phyloP scores from a whole-genome alignment of 148 eudicot species.

The Tetragonia tetragonoides region DNA sequence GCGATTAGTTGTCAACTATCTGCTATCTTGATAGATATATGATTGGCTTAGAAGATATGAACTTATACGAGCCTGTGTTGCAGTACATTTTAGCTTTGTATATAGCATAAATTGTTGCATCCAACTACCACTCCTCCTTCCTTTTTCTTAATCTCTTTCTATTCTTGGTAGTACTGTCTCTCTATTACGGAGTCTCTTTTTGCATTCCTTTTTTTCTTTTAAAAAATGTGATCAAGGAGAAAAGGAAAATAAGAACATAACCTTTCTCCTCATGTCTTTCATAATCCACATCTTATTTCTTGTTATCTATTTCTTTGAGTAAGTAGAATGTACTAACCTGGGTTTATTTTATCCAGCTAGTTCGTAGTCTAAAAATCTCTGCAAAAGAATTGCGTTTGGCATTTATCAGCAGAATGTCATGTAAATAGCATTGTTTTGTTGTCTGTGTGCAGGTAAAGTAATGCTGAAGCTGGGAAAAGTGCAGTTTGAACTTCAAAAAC shows the following conservation, averaged over 20 bases:
- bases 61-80: too few relatives aligned
- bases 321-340: background rate
- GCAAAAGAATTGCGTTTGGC: background rate
- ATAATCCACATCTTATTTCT: background rate
- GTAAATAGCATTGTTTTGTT: background rate
- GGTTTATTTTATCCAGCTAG: background rate
- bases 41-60: too few relatives aligned
- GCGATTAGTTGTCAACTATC: background rate
- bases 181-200: background rate
- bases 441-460: slow-evolving; percentile 62
- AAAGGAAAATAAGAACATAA: too few relatives aligned
- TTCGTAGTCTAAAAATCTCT: background rate
- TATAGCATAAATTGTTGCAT: background rate
- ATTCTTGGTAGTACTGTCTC: background rate
- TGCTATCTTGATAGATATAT: background rate
- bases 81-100: too few relatives aligned
- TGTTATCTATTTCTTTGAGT: background rate
- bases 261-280: background rate
- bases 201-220: background rate
- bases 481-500: slow-evolving; percentile 84
- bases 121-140: background rate
- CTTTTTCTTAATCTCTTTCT: background rate
- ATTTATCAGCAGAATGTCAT: background rate
- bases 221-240: background rate
- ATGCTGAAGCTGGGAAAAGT: slow-evolving; percentile 82